Evolutionary conservation across 108 stramenopile species (phyloP).

Genomic region (Fragilaria crotonensis): DNA sequence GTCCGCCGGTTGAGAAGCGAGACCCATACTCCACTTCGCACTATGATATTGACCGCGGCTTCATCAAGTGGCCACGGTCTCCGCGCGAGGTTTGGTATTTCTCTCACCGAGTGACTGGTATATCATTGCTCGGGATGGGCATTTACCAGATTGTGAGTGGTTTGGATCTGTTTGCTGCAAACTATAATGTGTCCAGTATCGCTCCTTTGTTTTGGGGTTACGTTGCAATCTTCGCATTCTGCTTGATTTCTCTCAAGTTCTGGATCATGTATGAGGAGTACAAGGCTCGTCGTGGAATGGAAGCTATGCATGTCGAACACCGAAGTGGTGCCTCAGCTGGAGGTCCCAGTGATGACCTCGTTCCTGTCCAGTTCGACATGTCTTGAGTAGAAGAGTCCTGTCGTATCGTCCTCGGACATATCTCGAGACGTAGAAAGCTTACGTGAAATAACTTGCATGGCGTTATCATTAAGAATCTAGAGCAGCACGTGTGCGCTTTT

Average conservation of each 20-base stretch:
- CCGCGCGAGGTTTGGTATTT: slow-evolving; percentile 35
- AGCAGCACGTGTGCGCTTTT: too few species aligned
- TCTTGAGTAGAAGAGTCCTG: neutral
- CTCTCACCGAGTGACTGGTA: slow-evolving; percentile 27
- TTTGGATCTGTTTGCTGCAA: slow-evolving; percentile 24
- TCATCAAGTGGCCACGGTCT: slow-evolving; percentile 16
- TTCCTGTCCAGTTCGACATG: neutral
- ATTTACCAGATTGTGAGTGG: slow-evolving; percentile 44
- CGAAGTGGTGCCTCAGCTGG: neutral
- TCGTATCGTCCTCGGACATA: too few species aligned
- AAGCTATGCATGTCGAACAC: neutral
- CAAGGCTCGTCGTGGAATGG: slow-evolving; percentile 17
- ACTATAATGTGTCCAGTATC: slow-evolving; percentile 7
- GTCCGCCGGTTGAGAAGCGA: slow-evolving; percentile 33
- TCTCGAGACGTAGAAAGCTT: too few species aligned
- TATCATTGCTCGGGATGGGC: slow-evolving; percentile 25
- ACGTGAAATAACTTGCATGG: too few species aligned
- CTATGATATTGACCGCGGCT: neutral
- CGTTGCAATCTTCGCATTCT: slow-evolving; percentile 5
- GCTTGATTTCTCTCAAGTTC: slow-evolving; percentile 12
- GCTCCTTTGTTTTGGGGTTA: slow-evolving; percentile 21
- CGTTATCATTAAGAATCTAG: too few species aligned
- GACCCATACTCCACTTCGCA: slow-evolving; percentile 10
- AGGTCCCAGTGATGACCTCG: neutral
- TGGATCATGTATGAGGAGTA: slow-evolving; percentile 20